Percentiles rank a stretch among this genome's conserved stretches.
phyloP scores from a whole-genome alignment of 2,329 filamentous ascomycete genomes.

The Botrytis cinerea region DNA sequence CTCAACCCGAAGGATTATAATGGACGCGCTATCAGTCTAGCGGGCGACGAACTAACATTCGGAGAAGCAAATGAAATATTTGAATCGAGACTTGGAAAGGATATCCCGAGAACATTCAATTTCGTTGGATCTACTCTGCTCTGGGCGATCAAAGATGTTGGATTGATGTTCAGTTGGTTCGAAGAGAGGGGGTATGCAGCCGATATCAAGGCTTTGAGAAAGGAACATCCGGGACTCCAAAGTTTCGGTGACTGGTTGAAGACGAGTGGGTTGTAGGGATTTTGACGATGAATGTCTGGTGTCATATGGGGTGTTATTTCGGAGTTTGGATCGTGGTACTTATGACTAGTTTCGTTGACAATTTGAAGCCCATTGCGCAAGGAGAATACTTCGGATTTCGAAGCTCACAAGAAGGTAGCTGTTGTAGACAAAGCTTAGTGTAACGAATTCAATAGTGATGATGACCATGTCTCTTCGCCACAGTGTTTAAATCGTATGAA shows the following conservation, averaged over 20 bases:
- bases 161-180: conserved; percentile 40
- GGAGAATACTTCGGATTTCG: neutral
- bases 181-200: conserved; percentile 37
- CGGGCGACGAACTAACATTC: conserved; percentile 49
- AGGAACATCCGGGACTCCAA: conserved; percentile 47
- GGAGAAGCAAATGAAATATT: conserved; percentile 42
- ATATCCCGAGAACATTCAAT: conserved; percentile 37
- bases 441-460: neutral
- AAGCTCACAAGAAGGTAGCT: neutral
- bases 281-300: neutral
- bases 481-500: neutral
- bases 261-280: conserved; percentile 38
- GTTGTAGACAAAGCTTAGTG: neutral
- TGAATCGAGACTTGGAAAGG: conserved; percentile 34
- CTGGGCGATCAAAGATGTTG: conserved; percentile 36
- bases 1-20: conserved; percentile 44
- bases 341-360: neutral
- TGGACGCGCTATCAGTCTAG: conserved; percentile 45
- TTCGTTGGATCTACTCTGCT: conserved; percentile 34
- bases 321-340: neutral
- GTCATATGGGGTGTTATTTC: neutral
- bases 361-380: neutral
- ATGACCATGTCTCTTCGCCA: neutral
- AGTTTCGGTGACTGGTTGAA: conserved; percentile 49
- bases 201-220: conserved; percentile 45